Conservation (phyloP, 768 basidiomycete species). For the Russula lepida region DNA sequence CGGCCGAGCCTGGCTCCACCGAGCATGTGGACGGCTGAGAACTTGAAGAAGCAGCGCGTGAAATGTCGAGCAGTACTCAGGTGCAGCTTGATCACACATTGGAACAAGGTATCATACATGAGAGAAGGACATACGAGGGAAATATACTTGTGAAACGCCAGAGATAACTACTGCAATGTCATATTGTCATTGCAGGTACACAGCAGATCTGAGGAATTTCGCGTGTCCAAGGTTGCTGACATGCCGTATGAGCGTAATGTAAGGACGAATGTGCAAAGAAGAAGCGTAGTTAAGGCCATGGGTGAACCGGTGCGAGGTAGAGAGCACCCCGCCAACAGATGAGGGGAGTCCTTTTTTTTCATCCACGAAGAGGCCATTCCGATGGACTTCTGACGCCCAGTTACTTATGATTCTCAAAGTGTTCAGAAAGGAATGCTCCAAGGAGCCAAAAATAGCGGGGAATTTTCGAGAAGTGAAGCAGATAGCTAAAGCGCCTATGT, state of each 20-base stretch:
- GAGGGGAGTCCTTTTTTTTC: neutral
- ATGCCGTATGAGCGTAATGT: neutral
- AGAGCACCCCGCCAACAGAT: neutral
- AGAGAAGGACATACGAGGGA: neutral
- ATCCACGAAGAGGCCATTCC: too few relatives aligned
- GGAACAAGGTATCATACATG: neutral
- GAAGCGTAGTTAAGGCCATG: neutral
- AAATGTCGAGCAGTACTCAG: slow-evolving; percentile 11
- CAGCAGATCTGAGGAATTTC: neutral
- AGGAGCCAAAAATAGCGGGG: too few relatives aligned
- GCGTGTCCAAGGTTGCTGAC: neutral
- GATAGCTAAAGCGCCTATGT: too few relatives aligned
- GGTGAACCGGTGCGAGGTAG: neutral
- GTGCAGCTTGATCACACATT: neutral
- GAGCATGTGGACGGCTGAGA: slow-evolving; percentile 12
- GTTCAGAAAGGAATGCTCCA: too few relatives aligned
- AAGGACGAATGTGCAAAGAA: neutral
- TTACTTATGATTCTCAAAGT: too few relatives aligned
- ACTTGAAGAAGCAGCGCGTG: neutral
- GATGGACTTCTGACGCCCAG: too few relatives aligned
- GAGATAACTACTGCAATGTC: neutral
- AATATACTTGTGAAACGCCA: neutral
- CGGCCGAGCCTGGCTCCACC: slow-evolving; percentile 18
- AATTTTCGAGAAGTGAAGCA: too few relatives aligned
- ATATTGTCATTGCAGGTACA: neutral